A percentile compares a stretch with the other conserved stretches of the same genome.
These are phyloP conservation scores for Mycena polygramma DNA, from an alignment of 768 basidiomycete species.

Conservation along the genomic window DNA sequence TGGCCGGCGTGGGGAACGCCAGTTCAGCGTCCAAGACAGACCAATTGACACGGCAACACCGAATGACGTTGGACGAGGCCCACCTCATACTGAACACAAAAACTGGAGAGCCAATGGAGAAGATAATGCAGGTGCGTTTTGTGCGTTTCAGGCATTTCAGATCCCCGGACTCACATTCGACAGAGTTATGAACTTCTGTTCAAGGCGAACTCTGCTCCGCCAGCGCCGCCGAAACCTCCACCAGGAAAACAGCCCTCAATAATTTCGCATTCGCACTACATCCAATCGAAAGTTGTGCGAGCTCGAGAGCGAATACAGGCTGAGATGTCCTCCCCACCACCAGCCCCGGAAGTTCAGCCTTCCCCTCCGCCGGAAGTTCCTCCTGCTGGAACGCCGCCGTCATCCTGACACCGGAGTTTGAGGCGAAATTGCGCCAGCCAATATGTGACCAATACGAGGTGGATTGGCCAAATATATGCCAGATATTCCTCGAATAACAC, in stretches of 20 bases:
- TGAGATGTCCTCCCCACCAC: slow-evolving; percentile 57
- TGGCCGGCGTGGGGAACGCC: slow-evolving; percentile 80
- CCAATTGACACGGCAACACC: slow-evolving; percentile 84
- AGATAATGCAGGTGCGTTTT: slow-evolving; percentile 74
- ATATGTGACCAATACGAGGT: too few species aligned
- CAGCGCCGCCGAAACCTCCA: slow-evolving; percentile 61
- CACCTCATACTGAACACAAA: slow-evolving; percentile 92
- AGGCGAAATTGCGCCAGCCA: too few species aligned
- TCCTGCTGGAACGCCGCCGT: slow-evolving; percentile 12
- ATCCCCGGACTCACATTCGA: neutral
- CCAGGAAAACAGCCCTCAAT: slow-evolving; percentile 58
- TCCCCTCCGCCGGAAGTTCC: slow-evolving; percentile 26
- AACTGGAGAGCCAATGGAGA: slow-evolving; percentile 76
- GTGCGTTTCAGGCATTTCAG: neutral
- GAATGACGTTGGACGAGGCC: slow-evolving; percentile 97
- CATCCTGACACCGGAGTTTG: too few species aligned
- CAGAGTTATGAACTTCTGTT: slow-evolving; percentile 96
- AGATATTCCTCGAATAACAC: too few species aligned
- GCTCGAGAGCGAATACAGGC: slow-evolving; percentile 96
- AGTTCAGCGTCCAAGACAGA: slow-evolving; percentile 83
- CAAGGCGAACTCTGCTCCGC: slow-evolving; percentile 81
- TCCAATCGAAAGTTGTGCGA: slow-evolving; percentile 97
- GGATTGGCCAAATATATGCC: too few species aligned
- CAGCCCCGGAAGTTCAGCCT: slow-evolving; percentile 20
- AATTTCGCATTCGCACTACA: slow-evolving; percentile 84